Percentiles rank a stretch among this genome's conserved stretches.
These are phyloP conservation scores for Ophiostoma australiae DNA, from an alignment of 2,329 filamentous ascomycete genomes.

Conservation along the genomic window DNA sequence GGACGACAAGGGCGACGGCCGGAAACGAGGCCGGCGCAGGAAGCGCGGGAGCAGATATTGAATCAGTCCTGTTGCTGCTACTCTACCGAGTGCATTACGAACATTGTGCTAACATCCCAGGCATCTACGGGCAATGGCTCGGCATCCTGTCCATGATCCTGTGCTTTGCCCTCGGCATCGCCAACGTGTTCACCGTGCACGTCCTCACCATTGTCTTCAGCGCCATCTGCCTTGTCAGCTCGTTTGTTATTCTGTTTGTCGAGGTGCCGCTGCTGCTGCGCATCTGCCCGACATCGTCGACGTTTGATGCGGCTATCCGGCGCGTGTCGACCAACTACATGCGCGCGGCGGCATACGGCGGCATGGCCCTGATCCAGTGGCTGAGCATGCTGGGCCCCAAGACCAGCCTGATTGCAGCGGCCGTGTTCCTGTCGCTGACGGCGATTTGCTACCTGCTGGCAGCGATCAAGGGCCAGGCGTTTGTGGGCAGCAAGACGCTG, in stretches of 20 bases:
- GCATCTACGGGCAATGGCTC: slow-evolving; percentile 72
- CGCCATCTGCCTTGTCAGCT: slow-evolving; percentile 54
- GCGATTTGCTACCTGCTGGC: slow-evolving; percentile 75
- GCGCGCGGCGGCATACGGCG: slow-evolving; percentile 78
- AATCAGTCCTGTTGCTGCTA: too few species aligned
- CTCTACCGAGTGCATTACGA: not conserved
- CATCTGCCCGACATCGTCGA: slow-evolving; percentile 90
- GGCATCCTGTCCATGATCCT: slow-evolving; percentile 67
- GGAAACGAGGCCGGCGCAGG: not conserved
- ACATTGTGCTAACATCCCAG: slow-evolving; percentile 37
- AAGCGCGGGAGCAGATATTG: not conserved
- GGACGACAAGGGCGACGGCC: not conserved
- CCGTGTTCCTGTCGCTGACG: slow-evolving; percentile 72
- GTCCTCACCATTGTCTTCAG: slow-evolving; percentile 48
- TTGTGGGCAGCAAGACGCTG: slow-evolving; percentile 90
- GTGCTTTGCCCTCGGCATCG: slow-evolving; percentile 64
- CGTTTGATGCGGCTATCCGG: slow-evolving; percentile 85
- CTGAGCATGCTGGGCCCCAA: slow-evolving; percentile 62
- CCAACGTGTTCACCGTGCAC: slow-evolving; percentile 58
- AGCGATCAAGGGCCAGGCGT: slow-evolving; percentile 75
- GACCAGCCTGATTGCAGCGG: slow-evolving; percentile 79
- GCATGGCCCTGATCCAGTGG: slow-evolving; percentile 81
- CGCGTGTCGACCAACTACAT: slow-evolving; percentile 94
- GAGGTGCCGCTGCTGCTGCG: slow-evolving; percentile 92
- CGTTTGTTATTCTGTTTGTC: slow-evolving; percentile 73